Evolutionary conservation across 2,329 filamentous ascomycete genomes (phyloP).

Genomic region (Ciborinia camelliae): DNA sequence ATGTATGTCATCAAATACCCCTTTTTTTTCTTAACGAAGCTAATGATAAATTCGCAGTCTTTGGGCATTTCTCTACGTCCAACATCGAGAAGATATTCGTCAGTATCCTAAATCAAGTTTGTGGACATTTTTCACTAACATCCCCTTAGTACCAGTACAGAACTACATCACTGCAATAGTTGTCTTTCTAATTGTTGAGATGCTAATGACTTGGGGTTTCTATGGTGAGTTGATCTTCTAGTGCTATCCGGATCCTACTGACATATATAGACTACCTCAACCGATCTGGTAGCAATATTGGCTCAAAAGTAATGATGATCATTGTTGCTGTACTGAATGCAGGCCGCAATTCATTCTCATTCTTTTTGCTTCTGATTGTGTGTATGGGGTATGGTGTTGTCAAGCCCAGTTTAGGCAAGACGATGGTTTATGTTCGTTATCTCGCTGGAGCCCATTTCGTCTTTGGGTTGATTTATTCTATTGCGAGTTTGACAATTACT

Average conservation of each 20-base stretch:
- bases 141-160: slow-evolving; percentile 75
- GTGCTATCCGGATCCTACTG: slow-evolving; percentile 33
- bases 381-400: slow-evolving; percentile 99
- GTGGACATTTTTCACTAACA: slow-evolving; percentile 37
- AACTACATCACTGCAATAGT: slow-evolving; percentile 99
- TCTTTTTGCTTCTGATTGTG: slow-evolving; percentile 95
- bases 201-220: slow-evolving; percentile 98
- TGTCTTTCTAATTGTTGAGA: slow-evolving; percentile 89
- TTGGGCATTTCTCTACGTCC: slow-evolving; percentile 94
- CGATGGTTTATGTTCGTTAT: slow-evolving; percentile 91
- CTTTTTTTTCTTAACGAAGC: slow-evolving; percentile 10
- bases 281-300: slow-evolving; percentile 76
- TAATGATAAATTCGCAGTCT: slow-evolving; percentile 48
- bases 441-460: slow-evolving; percentile 90
- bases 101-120: slow-evolving; percentile 38
- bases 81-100: slow-evolving; percentile 89
- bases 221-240: slow-evolving; percentile 58
- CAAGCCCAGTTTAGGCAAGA: slow-evolving; percentile 84
- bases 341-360: slow-evolving; percentile 93
- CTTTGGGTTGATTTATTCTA: slow-evolving; percentile 89
- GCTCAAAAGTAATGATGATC: slow-evolving; percentile 82
- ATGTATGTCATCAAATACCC: slow-evolving; percentile 47
- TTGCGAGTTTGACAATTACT: slow-evolving; percentile 83
- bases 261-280: slow-evolving; percentile 77
- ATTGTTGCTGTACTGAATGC: slow-evolving; percentile 92